Evolutionary conservation across 768 basidiomycete species (phyloP), one percentile per base, ranked within the genome.

Genomic region (Leccinellum luteum): DNA sequence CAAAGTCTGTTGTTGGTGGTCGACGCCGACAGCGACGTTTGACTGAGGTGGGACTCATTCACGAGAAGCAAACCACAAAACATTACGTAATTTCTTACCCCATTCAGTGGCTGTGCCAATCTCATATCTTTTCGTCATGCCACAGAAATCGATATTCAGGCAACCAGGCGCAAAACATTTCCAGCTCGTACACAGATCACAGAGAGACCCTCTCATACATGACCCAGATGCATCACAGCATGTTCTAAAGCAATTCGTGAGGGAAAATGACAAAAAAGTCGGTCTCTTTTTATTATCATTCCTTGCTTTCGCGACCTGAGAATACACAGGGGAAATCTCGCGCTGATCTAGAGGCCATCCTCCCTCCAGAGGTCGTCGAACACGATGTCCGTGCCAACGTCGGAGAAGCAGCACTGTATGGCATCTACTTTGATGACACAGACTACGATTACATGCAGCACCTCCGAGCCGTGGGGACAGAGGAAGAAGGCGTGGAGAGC

Each of bases 401-500:
- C 51, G 97, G 96, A 56, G 92, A 98, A 75, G 97, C 97, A 0
- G 78, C 89, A 6, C 69, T 85, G 9, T 95, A 98, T 71, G 97
- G 94, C 4, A 76, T 99, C 68, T 92, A 92, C 75, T 98, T 85
- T 74, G 94, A 98, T 75, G 95, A 99, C 69, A 89, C 92, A 6
- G 83, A 94, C 58, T 99, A 99, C 77, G 92, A 99, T 74, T 99
- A 99, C 77, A 94, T 98, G 91, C 89, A 95, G 71, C 97, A 99
- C 74, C 83, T 99, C 45, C 87, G 92, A 13, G 65, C 82, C 2
- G 84, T 92, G 51, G 92, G 92, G 4, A 66, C 82, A 13, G 82
- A 87, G 56, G 90, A 92, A 68, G 90, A 87, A 45, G 90, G 90
- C 12, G 85, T 90, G 8, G 92, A 94, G 38, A 89, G 85, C 57